Conservation (phyloP, 805 yeast genomes). For the Candida wancherniae region DNA sequence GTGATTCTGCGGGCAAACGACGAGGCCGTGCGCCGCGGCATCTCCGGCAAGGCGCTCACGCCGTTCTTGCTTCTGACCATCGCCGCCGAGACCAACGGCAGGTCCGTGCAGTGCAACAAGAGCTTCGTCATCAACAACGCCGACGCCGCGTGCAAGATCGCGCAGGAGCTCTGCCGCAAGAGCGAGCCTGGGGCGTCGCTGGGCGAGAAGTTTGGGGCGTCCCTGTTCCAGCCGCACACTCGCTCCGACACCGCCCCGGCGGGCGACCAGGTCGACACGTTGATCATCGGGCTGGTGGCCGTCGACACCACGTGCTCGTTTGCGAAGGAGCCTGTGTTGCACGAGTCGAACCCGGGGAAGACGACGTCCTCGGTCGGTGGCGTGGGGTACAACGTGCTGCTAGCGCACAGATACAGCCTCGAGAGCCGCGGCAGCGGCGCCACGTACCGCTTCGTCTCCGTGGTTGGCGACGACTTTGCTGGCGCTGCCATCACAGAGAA, state of each 20-base stretch:
- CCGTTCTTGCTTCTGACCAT: constrained; percentile 69
- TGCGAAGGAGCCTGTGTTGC: constrained; percentile 19
- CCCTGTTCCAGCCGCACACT: too few species aligned
- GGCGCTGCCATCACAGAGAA: constrained; percentile 39
- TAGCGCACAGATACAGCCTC: constrained; percentile 46
- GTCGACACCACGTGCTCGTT: constrained; percentile 62
- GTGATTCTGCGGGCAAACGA: constrained; percentile 56
- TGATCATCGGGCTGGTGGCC: constrained; percentile 73
- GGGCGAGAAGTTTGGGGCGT: too few species aligned
- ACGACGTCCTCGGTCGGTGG: constrained; percentile 66
- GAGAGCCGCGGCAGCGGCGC: constrained; percentile 5
- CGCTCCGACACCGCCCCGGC: too few species aligned
- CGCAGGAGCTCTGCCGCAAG: constrained; percentile 46
- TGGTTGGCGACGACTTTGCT: constrained; percentile 55
- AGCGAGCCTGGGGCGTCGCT: too few species aligned
- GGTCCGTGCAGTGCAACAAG: constrained; percentile 64
- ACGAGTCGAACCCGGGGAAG: constrained; percentile 73
- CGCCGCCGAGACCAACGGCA: constrained; percentile 64
- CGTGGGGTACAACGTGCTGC: constrained; percentile 74
- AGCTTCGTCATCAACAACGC: constrained; percentile 79
- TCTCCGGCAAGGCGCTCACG: constrained; percentile 71
- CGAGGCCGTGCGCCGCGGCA: constrained; percentile 49
- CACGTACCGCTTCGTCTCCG: constrained; percentile 46
- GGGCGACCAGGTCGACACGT: constrained; percentile 25
- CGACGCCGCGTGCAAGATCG: constrained; percentile 59